A percentile compares a stretch with the other conserved stretches of the same genome.
Conservation (phyloP, 1,284 basidiomycete species). For the Calocybe gambosa region DNA sequence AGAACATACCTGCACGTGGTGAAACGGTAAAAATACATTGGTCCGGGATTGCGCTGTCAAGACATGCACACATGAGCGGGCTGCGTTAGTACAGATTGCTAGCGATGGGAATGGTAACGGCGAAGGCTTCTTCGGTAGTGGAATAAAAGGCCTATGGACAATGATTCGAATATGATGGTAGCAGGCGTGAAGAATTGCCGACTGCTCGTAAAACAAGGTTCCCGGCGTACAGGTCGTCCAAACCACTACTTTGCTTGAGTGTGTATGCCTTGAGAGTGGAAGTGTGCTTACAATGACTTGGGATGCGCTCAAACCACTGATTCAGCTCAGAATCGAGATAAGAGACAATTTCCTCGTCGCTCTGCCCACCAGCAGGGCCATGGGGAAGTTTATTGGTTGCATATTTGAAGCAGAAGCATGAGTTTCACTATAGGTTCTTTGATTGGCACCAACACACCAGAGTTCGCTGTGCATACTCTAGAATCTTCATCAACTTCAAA, state of each 20-base stretch:
- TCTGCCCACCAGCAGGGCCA: conserved; percentile 26
- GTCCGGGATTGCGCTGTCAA: conserved; percentile 14
- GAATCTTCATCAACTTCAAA: conserved; percentile 41
- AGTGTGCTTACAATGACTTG: conserved; percentile 34
- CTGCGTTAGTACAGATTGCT: conserved; percentile 28
- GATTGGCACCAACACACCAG: conserved; percentile 20
- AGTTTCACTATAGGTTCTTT: neutral
- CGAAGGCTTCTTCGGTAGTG: conserved; percentile 24
- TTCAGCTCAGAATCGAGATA: conserved; percentile 51
- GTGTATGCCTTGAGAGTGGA: neutral
- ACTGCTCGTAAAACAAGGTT: conserved; percentile 44
- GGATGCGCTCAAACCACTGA: conserved; percentile 50
- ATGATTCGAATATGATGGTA: conserved; percentile 66
- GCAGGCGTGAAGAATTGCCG: conserved; percentile 48
- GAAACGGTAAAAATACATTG: conserved; percentile 14
- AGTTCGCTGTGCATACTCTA: conserved; percentile 41
- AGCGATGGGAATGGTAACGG: conserved; percentile 21
- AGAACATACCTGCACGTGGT: conserved; percentile 16
- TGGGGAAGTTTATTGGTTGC: conserved; percentile 25
- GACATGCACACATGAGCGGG: conserved; percentile 22
- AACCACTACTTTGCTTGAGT: conserved; percentile 25
- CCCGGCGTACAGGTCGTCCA: conserved; percentile 48
- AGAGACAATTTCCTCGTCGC: conserved; percentile 37
- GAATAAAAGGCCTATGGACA: conserved; percentile 60
- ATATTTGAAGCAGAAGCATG: conserved; percentile 12